Evolutionary conservation across 371 early-diverging fungal genomes (phyloP).

Genomic region (Mortierella sp.): DNA sequence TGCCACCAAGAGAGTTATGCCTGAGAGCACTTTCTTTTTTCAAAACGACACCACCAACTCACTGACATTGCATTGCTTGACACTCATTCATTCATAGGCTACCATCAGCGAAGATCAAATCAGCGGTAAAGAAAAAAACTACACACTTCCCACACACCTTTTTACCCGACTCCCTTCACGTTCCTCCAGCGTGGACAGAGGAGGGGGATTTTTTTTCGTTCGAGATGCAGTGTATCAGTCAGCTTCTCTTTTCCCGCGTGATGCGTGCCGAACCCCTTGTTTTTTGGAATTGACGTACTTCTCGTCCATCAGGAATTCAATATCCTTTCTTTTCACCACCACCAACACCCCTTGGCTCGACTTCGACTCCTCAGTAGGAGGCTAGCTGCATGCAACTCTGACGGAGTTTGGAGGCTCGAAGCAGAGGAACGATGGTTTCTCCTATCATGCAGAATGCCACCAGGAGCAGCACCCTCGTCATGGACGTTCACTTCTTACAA

Average conservation of each 20-base stretch:
- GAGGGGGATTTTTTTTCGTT: not conserved
- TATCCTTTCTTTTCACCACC: no score
- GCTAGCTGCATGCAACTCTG: no score
- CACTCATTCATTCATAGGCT: conserved; percentile 19
- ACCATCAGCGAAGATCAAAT: conserved; percentile 45
- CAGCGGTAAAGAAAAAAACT: conserved; percentile 19
- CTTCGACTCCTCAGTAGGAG: no score
- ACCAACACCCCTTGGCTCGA: no score
- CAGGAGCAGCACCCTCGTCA: no score
- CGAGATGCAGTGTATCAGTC: not conserved
- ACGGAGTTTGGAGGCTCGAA: not conserved
- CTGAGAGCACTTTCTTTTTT: not conserved
- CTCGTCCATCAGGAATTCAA: not conserved
- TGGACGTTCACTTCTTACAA: no score
- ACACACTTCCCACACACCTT: no score
- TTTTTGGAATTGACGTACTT: conserved; percentile 4
- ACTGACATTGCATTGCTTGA: not conserved
- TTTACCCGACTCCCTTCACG: not conserved
- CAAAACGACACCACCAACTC: not conserved
- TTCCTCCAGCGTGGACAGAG: not conserved
- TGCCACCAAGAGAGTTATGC: not conserved
- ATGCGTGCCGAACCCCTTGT: not conserved
- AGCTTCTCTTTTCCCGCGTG: conserved; percentile 3
- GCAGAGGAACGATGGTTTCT: no score
- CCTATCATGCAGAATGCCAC: no score